phyloP scores from a whole-genome alignment of 1,139 yeast genomes.

The Arxiozyma slooffiae region DNA sequence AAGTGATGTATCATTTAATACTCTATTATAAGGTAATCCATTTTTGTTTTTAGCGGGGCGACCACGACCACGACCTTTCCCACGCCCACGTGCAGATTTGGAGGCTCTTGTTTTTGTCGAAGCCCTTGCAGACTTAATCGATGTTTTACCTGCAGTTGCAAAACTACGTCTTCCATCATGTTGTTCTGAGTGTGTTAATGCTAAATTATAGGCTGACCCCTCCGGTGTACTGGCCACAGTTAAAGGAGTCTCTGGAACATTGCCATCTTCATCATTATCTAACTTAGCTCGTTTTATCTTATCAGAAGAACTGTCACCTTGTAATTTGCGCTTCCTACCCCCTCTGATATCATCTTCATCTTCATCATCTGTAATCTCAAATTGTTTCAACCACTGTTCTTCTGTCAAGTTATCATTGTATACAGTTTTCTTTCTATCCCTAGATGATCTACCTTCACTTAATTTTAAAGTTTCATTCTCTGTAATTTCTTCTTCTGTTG shows the following conservation, averaged over 20 bases:
- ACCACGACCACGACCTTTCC: constrained; percentile 15
- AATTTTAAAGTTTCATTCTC: constrained; percentile 34
- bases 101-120: constrained; percentile 12
- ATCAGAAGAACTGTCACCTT: constrained; percentile 10
- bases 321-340: constrained; percentile 9
- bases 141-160: constrained; percentile 18
- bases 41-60: constrained; percentile 21
- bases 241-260: constrained; percentile 3
- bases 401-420: constrained; percentile 68
- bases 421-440: constrained; percentile 49
- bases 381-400: constrained; percentile 65
- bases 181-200: background rate
- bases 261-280: constrained; percentile 6
- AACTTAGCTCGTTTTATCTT: constrained; percentile 16
- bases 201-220: background rate
- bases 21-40: constrained; percentile 32
- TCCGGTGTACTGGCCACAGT: constrained; percentile 4
- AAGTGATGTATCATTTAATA: constrained; percentile 36
- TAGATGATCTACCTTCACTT: constrained; percentile 45
- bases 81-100: constrained; percentile 14
- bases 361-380: constrained; percentile 36
- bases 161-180: background rate
- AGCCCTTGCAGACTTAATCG: constrained; percentile 20
- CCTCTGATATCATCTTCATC: constrained; percentile 3
- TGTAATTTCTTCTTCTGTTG: constrained; percentile 37